Conservation (phyloP, 2,329 filamentous ascomycete species). For the Pseudocercospora crystallina region DNA sequence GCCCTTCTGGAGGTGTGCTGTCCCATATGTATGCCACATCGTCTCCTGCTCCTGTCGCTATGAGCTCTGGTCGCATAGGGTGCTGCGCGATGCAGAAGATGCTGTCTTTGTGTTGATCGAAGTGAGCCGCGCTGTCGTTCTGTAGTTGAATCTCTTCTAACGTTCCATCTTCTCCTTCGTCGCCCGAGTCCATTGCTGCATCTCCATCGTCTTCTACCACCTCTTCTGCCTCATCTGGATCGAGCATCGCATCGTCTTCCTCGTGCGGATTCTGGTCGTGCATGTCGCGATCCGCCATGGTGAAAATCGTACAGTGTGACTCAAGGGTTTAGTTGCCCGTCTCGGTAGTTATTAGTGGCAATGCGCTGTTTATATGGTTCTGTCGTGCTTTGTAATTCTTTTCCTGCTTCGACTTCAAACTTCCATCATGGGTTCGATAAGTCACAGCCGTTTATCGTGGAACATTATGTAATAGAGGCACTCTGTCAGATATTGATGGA, state of each 20-base stretch:
- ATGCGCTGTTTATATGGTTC: too few relatives aligned
- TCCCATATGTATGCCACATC: constrained; percentile 88
- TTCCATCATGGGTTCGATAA: too few relatives aligned
- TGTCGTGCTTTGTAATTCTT: too few relatives aligned
- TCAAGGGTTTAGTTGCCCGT: too few relatives aligned
- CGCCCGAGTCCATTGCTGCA: constrained; percentile 78
- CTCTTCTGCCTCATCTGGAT: constrained; percentile 77
- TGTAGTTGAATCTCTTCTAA: constrained; percentile 72
- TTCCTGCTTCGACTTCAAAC: too few relatives aligned
- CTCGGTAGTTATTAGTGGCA: too few relatives aligned
- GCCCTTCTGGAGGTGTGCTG: constrained; percentile 59
- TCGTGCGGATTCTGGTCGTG: constrained; percentile 38
- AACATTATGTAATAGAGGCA: too few relatives aligned
- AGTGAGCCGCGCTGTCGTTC: constrained; percentile 92
- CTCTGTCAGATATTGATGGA: too few relatives aligned
- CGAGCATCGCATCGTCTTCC: constrained; percentile 70
- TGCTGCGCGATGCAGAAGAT: constrained; percentile 96
- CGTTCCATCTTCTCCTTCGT: constrained; percentile 57
- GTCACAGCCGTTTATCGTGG: too few relatives aligned
- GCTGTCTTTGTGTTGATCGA: constrained; percentile 84
- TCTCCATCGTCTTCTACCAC: constrained; percentile 62
- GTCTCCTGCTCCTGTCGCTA: constrained; percentile 84
- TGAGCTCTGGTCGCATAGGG: constrained; percentile 70
- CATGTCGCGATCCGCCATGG: constrained; percentile 22
- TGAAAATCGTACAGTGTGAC: neutral